Base-by-base conservation (phyloP, 176 grass and related monocot species). In the Typha latifolia region DNA sequence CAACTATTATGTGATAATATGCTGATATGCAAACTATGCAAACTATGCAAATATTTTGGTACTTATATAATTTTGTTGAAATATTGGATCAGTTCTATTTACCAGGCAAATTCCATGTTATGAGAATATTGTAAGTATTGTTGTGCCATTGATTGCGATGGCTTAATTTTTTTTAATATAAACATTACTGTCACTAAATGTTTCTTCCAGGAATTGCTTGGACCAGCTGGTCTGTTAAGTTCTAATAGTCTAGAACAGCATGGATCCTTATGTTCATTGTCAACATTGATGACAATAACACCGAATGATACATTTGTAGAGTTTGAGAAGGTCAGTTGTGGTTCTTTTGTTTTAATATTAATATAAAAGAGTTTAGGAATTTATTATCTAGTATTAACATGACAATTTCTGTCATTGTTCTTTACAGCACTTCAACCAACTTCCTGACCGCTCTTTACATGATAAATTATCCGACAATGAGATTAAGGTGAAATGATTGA, bases 271-370 rank as follows among this genome's bases (percentile, higher is more conserved):
- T 68, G 66, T 66, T 89, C 93, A 21, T 84, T 97, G 75, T 79
- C 88, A 14, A 97, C 83, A 2, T 70, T 97, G 69, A 97, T 97
- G 93, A 80, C 70, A 72, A 86, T 97, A 82, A 84, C 78, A 51
- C 88, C 93, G 14, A 84, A 67, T 47, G 93, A 97, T 67, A 78
- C 88, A 82, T 97, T 89, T 83, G n/a, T 72, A 52, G 88, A 96
- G 61, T 96, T 96, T 82, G 85, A 91, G 63, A 91, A 86, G 81
- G 93, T 96, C 20, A 71, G 66, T 49, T 68, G 32, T 73, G 67
- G 27, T 71, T 26, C 51, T 48, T 82, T 61, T 71, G 15, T 61
- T 18, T 61, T 20, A 27, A 57, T 64, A 62, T 80, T 70, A 63
- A 14, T 70, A 80, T 51, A 68, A 3, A 53, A 78, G 63, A 66